phyloP scores from a whole-genome alignment of 1,284 basidiomycete species.

The Ceratobasidium sp. region DNA sequence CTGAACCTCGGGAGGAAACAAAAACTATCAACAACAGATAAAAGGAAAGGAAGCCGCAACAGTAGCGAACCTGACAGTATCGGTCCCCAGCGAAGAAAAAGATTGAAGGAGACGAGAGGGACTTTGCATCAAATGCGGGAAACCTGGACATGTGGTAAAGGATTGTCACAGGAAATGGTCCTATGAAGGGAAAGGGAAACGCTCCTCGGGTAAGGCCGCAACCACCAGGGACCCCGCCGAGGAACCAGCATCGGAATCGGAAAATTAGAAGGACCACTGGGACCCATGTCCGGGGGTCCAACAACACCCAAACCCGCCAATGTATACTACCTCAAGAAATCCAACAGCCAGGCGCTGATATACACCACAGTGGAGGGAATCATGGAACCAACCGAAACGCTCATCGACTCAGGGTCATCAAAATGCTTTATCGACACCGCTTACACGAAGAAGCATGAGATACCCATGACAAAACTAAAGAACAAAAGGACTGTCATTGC shows the following conservation, averaged over 20 bases:
- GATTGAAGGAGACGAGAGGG: not conserved
- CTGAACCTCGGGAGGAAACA: too few species aligned
- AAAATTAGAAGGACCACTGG: conserved; percentile 1
- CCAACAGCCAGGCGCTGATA: not conserved
- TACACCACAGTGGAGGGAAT: not conserved
- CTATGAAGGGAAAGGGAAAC: not conserved
- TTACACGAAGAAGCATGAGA: too few species aligned
- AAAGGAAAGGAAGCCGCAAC: not conserved
- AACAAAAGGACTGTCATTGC: too few species aligned
- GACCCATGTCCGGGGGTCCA: not conserved
- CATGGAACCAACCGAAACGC: conserved; percentile 1
- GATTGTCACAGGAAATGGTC: not conserved
- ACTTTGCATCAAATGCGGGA: conserved; percentile 10
- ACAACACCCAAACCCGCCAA: not conserved
- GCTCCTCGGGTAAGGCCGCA: too few species aligned
- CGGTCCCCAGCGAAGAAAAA: not conserved
- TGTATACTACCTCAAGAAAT: too few species aligned
- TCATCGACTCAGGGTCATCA: not conserved
- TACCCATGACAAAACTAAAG: too few species aligned
- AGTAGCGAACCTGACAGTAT: not conserved
- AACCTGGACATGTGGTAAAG: not conserved
- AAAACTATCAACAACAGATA: not conserved
- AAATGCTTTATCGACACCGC: too few species aligned
- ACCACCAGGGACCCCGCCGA: too few species aligned
- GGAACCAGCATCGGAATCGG: not conserved